These are phyloP conservation scores for Ustilago crameri DNA, from an alignment of 1,284 basidiomycete genomes.

Conservation along the genomic window DNA sequence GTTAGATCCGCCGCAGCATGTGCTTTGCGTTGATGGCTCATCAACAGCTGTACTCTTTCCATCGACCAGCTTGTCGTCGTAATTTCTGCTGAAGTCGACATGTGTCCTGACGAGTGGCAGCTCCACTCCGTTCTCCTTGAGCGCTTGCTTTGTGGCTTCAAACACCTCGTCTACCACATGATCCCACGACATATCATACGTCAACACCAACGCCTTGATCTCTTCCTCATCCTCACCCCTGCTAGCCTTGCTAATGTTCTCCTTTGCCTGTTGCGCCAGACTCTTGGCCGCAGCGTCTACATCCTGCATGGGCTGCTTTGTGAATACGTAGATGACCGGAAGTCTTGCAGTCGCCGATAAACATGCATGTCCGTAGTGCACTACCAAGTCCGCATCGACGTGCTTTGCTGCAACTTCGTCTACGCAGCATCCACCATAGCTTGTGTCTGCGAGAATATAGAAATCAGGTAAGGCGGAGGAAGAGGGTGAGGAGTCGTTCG, in stretches of 20 bases:
- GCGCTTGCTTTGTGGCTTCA: constrained; percentile 69
- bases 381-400: constrained; percentile 87
- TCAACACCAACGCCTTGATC: constrained; percentile 72
- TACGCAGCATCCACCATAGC: constrained; percentile 97
- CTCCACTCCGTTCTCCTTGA: constrained; percentile 21
- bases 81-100: constrained; percentile 55
- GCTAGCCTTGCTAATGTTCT: not conserved
- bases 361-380: constrained; percentile 97
- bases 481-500: not conserved
- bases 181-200: constrained; percentile 84
- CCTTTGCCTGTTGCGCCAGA: constrained; percentile 28
- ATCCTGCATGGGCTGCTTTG: constrained; percentile 73
- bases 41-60: constrained; percentile 9
- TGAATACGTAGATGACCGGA: constrained; percentile 86
- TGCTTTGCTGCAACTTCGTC: constrained; percentile 96
- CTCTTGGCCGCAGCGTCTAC: constrained; percentile 67
- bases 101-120: constrained; percentile 38
- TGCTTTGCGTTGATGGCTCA: not conserved
- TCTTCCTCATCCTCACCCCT: not conserved
- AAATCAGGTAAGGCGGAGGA: constrained; percentile 67
- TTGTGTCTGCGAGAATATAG: constrained; percentile 94
- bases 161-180: constrained; percentile 61
- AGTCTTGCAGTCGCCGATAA: constrained; percentile 81
- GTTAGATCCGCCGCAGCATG: constrained; percentile 1
- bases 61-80: constrained; percentile 48